Percentiles rank a stretch among this genome's conserved stretches.
Conservation (phyloP, 768 basidiomycete species). For the Suillus bovinus region DNA sequence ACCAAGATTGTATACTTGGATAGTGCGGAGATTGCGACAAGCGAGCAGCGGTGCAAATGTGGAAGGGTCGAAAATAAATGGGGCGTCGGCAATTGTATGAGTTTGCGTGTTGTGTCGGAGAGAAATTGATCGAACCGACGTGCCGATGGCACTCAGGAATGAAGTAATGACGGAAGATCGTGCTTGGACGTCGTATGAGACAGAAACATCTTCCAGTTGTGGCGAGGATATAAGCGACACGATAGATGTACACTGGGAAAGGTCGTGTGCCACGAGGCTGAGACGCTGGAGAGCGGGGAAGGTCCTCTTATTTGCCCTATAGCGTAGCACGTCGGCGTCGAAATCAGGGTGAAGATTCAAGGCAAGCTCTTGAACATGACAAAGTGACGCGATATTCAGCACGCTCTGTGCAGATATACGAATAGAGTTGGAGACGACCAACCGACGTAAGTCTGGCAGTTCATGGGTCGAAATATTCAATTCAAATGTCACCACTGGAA, state of each 20-base stretch:
- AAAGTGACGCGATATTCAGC: constrained; percentile 21
- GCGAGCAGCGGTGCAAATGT: constrained; percentile 25
- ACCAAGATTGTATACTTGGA: constrained; percentile 28
- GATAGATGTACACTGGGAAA: constrained; percentile 30
- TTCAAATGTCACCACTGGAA: constrained; percentile 13
- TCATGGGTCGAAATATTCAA: constrained; percentile 19
- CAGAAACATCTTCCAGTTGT: constrained; percentile 21
- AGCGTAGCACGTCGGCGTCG: constrained; percentile 14
- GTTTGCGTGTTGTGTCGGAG: constrained; percentile 29
- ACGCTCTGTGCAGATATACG: constrained; percentile 25
- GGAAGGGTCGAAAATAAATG: constrained; percentile 28
- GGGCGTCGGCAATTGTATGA: constrained; percentile 19
- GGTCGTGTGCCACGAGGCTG: constrained; percentile 25
- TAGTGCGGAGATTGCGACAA: constrained; percentile 20
- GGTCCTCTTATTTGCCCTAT: constrained; percentile 6
- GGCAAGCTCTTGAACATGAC: constrained; percentile 24
- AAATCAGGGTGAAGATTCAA: constrained; percentile 23
- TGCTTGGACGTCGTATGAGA: constrained; percentile 31
- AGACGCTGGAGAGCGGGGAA: constrained; percentile 27
- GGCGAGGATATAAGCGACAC: constrained; percentile 26
- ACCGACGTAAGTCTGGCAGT: constrained; percentile 22
- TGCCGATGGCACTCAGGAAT: constrained; percentile 21
- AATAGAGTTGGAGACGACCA: constrained; percentile 27
- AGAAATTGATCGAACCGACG: constrained; percentile 18
- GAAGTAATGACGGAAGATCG: constrained; percentile 18